phyloP scores from a whole-genome alignment of 2,329 filamentous ascomycete genomes.

The Fusarium nisikadoi region DNA sequence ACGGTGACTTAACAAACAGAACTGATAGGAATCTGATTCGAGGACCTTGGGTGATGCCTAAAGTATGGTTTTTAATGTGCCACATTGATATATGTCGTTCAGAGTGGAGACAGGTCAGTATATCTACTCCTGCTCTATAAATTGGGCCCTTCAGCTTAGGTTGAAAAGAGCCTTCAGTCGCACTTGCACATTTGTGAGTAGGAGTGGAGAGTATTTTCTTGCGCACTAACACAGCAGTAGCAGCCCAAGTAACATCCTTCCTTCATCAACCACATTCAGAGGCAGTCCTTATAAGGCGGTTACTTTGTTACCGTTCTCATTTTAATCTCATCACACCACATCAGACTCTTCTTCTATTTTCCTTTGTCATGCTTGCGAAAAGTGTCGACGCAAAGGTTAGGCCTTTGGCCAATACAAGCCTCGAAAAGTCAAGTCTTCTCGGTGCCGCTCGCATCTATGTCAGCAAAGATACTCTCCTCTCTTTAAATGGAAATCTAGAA shows the following conservation, averaged over 20 bases:
- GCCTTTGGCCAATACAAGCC: constrained; percentile 53
- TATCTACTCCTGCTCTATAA: not conserved
- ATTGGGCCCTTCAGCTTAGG: not conserved
- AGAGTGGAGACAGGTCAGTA: not conserved
- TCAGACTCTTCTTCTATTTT: not conserved
- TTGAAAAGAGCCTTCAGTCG: not conserved
- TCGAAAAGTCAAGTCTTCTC: constrained; percentile 55
- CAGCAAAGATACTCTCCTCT: constrained; percentile 58
- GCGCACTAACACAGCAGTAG: not conserved
- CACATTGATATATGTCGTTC: not conserved
- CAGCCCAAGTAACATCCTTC: not conserved
- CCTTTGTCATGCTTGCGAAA: constrained; percentile 47
- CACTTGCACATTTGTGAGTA: not conserved
- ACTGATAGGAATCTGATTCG: not conserved
- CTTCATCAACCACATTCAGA: not conserved
- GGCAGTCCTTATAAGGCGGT: not conserved
- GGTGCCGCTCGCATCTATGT: constrained; percentile 61
- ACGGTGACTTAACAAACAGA: not conserved
- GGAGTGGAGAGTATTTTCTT: not conserved
- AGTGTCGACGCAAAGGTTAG: constrained; percentile 55
- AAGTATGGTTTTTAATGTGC: not conserved
- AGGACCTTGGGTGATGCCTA: not conserved
- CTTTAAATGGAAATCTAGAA: constrained; percentile 56
- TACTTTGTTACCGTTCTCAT: not conserved
- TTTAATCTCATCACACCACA: not conserved